Evolutionary conservation across 2,329 filamentous ascomycete genomes (phyloP).

Genomic region (Aspergillus awamori): DNA sequence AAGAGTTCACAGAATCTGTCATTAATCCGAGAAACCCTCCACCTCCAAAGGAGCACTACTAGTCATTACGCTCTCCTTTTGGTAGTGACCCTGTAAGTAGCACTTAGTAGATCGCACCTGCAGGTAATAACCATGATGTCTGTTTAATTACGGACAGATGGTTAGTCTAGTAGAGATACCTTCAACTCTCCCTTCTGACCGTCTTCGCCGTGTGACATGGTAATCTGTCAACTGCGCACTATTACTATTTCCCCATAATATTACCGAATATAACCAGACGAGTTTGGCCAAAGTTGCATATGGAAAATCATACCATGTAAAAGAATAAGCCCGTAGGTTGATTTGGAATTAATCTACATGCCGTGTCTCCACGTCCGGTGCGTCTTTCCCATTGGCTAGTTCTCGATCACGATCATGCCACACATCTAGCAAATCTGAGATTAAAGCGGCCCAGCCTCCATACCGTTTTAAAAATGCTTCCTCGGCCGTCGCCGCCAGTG

Average conservation of each 20-base stretch:
- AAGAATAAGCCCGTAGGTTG: background rate
- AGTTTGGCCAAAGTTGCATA: background rate
- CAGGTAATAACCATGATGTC: background rate
- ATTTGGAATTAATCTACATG: constrained; percentile 16
- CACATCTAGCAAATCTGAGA: constrained; percentile 9
- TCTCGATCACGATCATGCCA: constrained; percentile 15
- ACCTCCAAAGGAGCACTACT: background rate
- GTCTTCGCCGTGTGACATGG: too few relatives aligned
- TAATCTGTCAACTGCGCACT: background rate
- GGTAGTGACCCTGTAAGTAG: background rate
- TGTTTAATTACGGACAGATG: too few relatives aligned
- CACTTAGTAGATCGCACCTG: background rate
- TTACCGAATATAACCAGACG: too few relatives aligned
- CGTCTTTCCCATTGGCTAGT: background rate
- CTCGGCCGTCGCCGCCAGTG: background rate
- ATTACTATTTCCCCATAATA: background rate
- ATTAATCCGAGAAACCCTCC: too few relatives aligned
- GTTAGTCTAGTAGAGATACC: too few relatives aligned
- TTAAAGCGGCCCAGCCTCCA: background rate
- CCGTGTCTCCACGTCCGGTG: constrained; percentile 5
- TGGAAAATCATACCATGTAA: background rate
- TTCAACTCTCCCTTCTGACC: too few relatives aligned
- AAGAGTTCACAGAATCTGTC: background rate
- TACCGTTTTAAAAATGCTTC: background rate
- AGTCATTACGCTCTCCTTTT: background rate